phyloP scores from a whole-genome alignment of 169 alveolate species.

The Condylostoma magnum region DNA sequence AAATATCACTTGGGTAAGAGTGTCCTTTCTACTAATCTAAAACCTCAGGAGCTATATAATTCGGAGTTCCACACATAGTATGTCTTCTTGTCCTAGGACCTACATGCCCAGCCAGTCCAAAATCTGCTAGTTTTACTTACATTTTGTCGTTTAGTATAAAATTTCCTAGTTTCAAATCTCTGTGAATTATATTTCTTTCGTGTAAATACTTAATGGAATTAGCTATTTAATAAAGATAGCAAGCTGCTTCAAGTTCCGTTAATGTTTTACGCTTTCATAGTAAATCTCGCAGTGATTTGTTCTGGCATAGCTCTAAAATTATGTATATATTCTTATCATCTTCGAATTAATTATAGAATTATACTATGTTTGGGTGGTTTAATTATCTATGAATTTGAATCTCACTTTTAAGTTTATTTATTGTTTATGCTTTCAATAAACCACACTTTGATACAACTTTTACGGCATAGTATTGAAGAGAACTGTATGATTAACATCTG shows the following conservation, averaged over 20 bases:
- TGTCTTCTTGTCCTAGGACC: constrained; percentile 74
- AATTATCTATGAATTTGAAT: constrained; percentile 76
- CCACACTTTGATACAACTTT: constrained; percentile 71
- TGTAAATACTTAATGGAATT: constrained; percentile 78
- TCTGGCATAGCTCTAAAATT: constrained; percentile 74
- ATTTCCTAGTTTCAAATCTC: constrained; percentile 86
- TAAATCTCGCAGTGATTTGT: constrained; percentile 73
- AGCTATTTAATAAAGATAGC: constrained; percentile 66
- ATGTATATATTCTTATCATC: constrained; percentile 66
- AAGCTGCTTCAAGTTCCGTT: constrained; percentile 66
- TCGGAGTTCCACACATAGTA: constrained; percentile 89
- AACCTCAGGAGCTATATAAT: constrained; percentile 82
- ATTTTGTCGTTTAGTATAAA: constrained; percentile 72
- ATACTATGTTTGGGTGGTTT: constrained; percentile 66
- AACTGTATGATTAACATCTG: constrained; percentile 56
- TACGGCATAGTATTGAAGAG: constrained; percentile 65
- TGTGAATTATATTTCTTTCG: constrained; percentile 72
- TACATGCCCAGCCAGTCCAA: constrained; percentile 79
- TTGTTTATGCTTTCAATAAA: constrained; percentile 68
- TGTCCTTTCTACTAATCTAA: constrained; percentile 70
- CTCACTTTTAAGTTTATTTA: constrained; percentile 76
- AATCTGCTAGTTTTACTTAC: constrained; percentile 84
- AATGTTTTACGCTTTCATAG: constrained; percentile 62
- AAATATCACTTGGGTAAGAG: constrained; percentile 72
- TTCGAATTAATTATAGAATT: constrained; percentile 68